phyloP scores from a whole-genome alignment of 2,329 filamentous ascomycete species.

The Sclerotinia spermophila region DNA sequence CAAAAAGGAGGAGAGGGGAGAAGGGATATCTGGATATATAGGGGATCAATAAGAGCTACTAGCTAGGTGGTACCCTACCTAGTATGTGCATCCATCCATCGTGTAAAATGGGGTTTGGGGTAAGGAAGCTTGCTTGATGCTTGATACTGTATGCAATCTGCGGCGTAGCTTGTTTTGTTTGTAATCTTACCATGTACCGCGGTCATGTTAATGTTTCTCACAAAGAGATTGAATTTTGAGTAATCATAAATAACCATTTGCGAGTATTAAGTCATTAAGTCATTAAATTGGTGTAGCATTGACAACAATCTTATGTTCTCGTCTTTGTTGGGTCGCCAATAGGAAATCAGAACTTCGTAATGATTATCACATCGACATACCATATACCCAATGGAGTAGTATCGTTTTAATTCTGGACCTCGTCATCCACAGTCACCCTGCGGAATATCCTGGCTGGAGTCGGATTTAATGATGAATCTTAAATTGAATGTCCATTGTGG shows the following conservation, averaged over 20 bases:
- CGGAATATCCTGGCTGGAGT: background rate
- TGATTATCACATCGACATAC: background rate
- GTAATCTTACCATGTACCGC: too few species aligned
- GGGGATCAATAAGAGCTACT: background rate
- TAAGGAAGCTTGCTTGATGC: background rate
- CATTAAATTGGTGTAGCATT: background rate
- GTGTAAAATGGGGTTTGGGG: background rate
- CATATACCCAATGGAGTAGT: background rate
- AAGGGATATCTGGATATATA: background rate
- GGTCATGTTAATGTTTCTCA: background rate
- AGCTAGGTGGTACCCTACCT: background rate
- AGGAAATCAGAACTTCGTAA: background rate
- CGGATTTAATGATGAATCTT: background rate
- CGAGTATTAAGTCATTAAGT: background rate
- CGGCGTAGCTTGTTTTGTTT: background rate
- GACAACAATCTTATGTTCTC: background rate
- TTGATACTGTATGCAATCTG: background rate
- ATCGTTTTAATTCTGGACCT: background rate
- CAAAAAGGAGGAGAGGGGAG: background rate
- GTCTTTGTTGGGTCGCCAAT: slow-evolving; percentile 3
- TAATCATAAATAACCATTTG: background rate
- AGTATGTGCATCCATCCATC: background rate
- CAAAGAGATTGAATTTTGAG: background rate
- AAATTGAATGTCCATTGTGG: background rate
- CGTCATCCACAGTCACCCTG: background rate